Base-by-base conservation (phyloP, 2,329 filamentous ascomycete genomes). In the Pleochaeta shiraiana region DNA sequence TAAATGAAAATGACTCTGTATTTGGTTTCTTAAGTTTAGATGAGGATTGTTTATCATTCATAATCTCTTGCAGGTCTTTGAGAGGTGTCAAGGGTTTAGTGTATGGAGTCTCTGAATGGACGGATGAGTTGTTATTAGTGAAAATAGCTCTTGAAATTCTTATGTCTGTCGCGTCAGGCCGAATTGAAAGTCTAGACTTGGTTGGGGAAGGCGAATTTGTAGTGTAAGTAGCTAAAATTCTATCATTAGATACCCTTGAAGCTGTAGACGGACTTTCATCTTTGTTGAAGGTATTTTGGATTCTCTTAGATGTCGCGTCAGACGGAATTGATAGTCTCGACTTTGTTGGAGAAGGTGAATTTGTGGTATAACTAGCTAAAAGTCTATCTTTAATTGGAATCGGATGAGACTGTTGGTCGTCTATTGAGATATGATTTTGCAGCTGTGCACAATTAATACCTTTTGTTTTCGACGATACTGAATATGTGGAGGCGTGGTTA, bases 311-410 rank as follows among this genome's bases (percentile, higher is more conserved):
- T 12, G 19, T 50, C 45, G 21, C 9, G 16, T 67, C 67, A 4
- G 68, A 69, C 47, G 63, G 67, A 12, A 45, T 39, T 4, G 68
- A 70, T 55, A 68, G 70, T 55, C 70, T 68, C 3, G 69, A 70
- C 61, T 67, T 70, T 19, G 67, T 64, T 34, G 71, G 69, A 0
- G 71, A 71, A 24, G 69, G 64, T 26, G 67, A 55, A 66, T 72
- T 72, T 4, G 64, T 69, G 9, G 66, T 72, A 62, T 72, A 73
- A 30, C 66, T 65, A n/a, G 71, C 68, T 21, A 72, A 55, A 11
- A 71, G 19, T 30, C 66, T 66, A 4, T 68, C 63, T 60, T 39
- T 66, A n/a, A 64, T 64, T 43, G 39, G 65, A 4, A 55, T 64
- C 24, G 65, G 43, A n/a, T n/a, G n/a, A n/a, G n/a, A n/a, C n/a